Conservation (phyloP, 306 rosid genomes). For the Vigna nakashimae region DNA sequence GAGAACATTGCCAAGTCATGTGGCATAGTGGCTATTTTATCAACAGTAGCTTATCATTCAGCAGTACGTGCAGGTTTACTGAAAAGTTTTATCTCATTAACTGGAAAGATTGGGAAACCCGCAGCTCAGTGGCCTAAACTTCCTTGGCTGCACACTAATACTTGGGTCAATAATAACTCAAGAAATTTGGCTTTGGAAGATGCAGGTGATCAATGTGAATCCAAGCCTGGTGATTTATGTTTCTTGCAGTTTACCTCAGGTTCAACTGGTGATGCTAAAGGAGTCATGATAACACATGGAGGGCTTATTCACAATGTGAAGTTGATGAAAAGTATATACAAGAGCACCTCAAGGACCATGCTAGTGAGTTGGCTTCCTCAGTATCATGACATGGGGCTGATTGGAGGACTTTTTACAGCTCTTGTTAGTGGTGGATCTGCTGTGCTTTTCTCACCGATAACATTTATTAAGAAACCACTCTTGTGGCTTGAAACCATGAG, state of each 20-base stretch:
- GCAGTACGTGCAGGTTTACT: constrained; percentile 83
- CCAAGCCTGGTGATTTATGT: constrained; percentile 66
- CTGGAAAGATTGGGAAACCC: constrained; percentile 61
- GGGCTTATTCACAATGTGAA: constrained; percentile 90
- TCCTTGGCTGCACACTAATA: constrained; percentile 88
- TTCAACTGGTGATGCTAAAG: constrained; percentile 96
- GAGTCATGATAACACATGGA: constrained; percentile 93
- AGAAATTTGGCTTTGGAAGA: constrained; percentile 46
- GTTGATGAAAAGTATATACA: constrained; percentile 76
- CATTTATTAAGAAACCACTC: constrained; percentile 86
- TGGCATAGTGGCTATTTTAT: constrained; percentile 78
- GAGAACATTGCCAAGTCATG: constrained; percentile 87
- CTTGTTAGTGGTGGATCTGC: constrained; percentile 91
- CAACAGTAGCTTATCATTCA: constrained; percentile 74
- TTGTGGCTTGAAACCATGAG: constrained; percentile 86
- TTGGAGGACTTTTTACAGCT: constrained; percentile 92
- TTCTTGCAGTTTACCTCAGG: constrained; percentile 94
- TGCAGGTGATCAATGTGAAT: constrained; percentile 56
- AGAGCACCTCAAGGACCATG: constrained; percentile 84
- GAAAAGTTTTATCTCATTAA: constrained; percentile 63
- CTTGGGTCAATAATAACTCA: constrained; percentile 72
- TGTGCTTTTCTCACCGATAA: constrained; percentile 82
- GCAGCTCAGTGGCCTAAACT: constrained; percentile 82
- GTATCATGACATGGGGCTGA: constrained; percentile 98
- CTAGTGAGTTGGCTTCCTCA: constrained; percentile 98